Evolutionary conservation across 148 eudicot genomes (phyloP).

Genomic region (Rhododendron molle): DNA sequence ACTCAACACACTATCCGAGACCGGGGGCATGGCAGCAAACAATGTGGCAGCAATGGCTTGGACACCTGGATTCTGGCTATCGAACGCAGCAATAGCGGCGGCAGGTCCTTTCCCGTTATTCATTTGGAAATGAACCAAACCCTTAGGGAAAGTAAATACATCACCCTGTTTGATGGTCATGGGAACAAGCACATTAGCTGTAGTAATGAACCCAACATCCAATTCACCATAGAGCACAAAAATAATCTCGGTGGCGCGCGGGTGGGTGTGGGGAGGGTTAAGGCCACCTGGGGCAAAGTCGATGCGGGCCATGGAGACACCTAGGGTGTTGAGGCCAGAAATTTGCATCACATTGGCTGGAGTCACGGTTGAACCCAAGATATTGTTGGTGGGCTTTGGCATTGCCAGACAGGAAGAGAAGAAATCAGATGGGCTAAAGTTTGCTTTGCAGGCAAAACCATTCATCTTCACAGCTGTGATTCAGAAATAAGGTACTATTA

Average conservation of each 20-base stretch:
- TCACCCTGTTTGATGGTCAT: conserved; percentile 34
- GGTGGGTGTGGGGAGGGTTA: conserved; percentile 53
- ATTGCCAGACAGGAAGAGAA: conserved; percentile 18
- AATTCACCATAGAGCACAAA: conserved; percentile 36
- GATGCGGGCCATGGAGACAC: conserved; percentile 39
- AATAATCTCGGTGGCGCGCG: conserved; percentile 39
- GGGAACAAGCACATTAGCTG: conserved; percentile 29
- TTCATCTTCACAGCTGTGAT: conserved; percentile 26
- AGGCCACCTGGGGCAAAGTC: conserved; percentile 40
- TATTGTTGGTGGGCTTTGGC: conserved; percentile 27
- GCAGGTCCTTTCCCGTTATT: conserved; percentile 31
- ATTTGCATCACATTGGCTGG: conserved; percentile 27
- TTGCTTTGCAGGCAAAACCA: conserved; percentile 30
- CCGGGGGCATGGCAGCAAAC: conserved; percentile 11
- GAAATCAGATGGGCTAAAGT: conserved; percentile 21
- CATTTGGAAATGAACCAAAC: conserved; percentile 42
- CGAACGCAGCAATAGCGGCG: conserved; percentile 28
- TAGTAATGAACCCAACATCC: conserved; percentile 40
- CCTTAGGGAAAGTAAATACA: conserved; percentile 30
- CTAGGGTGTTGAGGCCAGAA: conserved; percentile 48
- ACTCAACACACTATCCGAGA: conserved; percentile 13
- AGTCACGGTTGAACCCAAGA: conserved; percentile 25
- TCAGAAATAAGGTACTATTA: not conserved
- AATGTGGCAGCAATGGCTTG: conserved; percentile 4
- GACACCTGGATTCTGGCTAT: conserved; percentile 35